Evolutionary conservation across 2,329 filamentous ascomycete species (phyloP), one percentile per base, ranked within the genome.

Genomic region (Arthrocladium fulminans): DNA sequence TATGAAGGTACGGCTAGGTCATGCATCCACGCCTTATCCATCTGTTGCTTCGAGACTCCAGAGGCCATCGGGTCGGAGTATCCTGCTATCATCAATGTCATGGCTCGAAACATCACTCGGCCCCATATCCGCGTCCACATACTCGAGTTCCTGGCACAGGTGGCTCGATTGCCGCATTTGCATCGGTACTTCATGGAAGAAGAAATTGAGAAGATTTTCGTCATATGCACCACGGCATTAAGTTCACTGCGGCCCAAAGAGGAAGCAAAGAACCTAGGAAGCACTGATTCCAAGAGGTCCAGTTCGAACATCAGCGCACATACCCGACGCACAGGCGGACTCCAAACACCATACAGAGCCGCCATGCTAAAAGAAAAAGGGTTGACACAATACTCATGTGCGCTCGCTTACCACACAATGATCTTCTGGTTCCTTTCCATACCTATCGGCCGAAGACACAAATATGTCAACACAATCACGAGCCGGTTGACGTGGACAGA

Each of bases 401-500:
- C 88, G 1, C 72, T 97, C 45, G 90, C 90, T 7, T 95, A 95
- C 63, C 89, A 97, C 63, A 88, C 95, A 58, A 89, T 98, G 56
- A 84, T 88, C 1, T 96, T 94, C 63, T 98, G 92, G 92, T 98
- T 97, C 63, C 75, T 98, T 57, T 86, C 88, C 1, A 66, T 98
- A 58, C 90, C 88, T 60, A 75, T 95, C 45, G 79, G 83, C 30
- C 88, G 96, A 62, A 82, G 92, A 44, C 79, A 83, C 27, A 86
- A 80, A 52, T 83, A 94, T 56, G 88, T 96, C 45, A 81, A 81
- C 23, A 95, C 88, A 86, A 95, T 98, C 54, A 84, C 86, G 9
- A 88, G 84, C 60, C 88, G 88, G 54, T 74, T 98, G 10, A 73
- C 79, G 8, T 89, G 90, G 58, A 83, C 77, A 7, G 87, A 95